Conservation (phyloP, 805 yeast species). For the Teunomyces cretensis region DNA sequence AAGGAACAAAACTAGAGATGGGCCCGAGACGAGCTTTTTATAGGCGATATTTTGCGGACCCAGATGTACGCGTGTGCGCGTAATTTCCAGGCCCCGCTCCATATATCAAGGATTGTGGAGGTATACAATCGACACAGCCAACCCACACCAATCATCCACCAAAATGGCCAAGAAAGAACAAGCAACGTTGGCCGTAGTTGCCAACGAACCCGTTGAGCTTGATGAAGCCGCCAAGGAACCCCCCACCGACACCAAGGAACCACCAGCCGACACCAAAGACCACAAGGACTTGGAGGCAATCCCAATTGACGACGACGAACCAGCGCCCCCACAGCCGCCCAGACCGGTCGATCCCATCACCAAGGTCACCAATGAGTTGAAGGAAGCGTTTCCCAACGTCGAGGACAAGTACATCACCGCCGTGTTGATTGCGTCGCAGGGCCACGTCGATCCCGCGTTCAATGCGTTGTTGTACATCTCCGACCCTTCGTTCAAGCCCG, state of each 20-base stretch:
- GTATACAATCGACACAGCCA: not conserved
- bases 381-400: constrained; percentile 81
- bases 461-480: constrained; percentile 78
- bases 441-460: constrained; percentile 81
- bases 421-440: constrained; percentile 81
- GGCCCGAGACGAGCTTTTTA: not conserved
- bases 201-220: constrained; percentile 34
- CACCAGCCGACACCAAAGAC: not conserved
- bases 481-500: constrained; percentile 65
- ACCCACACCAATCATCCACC: not conserved
- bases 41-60: not conserved
- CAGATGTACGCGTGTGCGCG: not conserved
- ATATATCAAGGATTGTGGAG: not conserved
- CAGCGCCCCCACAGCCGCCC: constrained; percentile 39
- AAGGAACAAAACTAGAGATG: constrained; percentile 11
- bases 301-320: constrained; percentile 11
- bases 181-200: constrained; percentile 29
- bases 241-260: not conserved
- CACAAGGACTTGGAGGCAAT: constrained; percentile 1
- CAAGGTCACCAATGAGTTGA: constrained; percentile 56
- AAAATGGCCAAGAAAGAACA: constrained; percentile 17
- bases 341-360: constrained; percentile 65
- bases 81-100: not conserved
- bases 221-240: constrained; percentile 13
- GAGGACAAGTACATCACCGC: constrained; percentile 74